Base-by-base conservation (phyloP, 768 basidiomycete genomes). In the Lentinula aciculospora region DNA sequence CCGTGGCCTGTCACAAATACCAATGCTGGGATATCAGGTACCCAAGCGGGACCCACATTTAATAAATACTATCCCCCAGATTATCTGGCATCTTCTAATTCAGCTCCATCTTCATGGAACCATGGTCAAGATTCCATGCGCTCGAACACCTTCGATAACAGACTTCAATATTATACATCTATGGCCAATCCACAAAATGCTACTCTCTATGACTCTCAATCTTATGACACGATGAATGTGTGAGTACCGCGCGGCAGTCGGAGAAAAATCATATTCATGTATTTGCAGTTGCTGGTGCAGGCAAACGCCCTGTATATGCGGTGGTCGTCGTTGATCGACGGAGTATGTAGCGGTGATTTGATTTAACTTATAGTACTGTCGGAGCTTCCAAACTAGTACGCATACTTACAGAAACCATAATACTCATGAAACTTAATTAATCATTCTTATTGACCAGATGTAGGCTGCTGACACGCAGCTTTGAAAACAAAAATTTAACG, bases 251-350 rank as follows among this genome's bases (percentile, higher is more conserved):
- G 3, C 23, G 19, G 10, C 21, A 13, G 23, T 12, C 21, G 23
- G 21, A 44, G 3, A 23, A 36, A 19, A 10, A 34, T 53, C 8
- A 8, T 13, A 39, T 23, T 53, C 6, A 53, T 53, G 19, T 34
- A 7, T 39, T 37, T 25, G 19, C 51, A 53, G 51, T 34, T 53
- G 51, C 25, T 53, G 51, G 51, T 53, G 51, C 36, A 39, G 36
- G 17, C 23, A 21, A 28, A 13, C 36, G 17, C 51, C 51, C 12
- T 53, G 51, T 36, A 21, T 39, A n/a, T 53, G 51, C 23, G 36
- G 36, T 36, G 34, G 51, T 25, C 51, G 51, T 25, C 51, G 51
- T 23, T 53, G 36, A 39, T 25, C 32, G 32, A 47, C 42, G 21
- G 21, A 12, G n/a, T 21, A 21, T 44, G n/a, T n/a, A n/a, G n/a